phyloP scores from a whole-genome alignment of 768 basidiomycete genomes.

The Rhizopogon vulgaris region DNA sequence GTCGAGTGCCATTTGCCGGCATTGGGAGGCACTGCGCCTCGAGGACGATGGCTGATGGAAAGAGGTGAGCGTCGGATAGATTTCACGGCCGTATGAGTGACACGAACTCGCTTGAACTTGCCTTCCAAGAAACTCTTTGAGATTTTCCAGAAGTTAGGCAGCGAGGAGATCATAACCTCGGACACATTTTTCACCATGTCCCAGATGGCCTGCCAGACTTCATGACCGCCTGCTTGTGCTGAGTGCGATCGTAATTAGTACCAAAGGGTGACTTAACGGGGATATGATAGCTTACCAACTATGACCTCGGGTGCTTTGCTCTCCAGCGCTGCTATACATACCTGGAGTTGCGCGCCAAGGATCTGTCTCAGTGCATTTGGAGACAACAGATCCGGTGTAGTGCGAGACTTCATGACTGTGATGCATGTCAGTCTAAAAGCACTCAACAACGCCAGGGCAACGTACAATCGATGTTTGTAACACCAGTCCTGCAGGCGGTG shows the following conservation, averaged over 20 bases:
- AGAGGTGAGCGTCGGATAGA: constrained; percentile 3
- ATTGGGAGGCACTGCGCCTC: constrained; percentile 77
- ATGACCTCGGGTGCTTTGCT: constrained; percentile 54
- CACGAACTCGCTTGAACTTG: constrained; percentile 70
- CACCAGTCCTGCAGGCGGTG: constrained; percentile 47
- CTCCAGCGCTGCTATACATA: constrained; percentile 55
- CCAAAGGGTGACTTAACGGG: background rate
- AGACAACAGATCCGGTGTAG: constrained; percentile 26
- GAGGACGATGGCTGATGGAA: constrained; percentile 34
- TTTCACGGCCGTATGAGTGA: background rate
- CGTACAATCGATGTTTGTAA: constrained; percentile 45
- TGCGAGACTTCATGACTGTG: constrained; percentile 44
- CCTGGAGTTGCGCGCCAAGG: constrained; percentile 53
- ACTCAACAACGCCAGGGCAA: constrained; percentile 2
- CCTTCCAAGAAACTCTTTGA: constrained; percentile 88
- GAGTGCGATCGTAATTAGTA: constrained; percentile 3
- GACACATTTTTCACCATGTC: constrained; percentile 83
- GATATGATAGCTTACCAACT: constrained; percentile 40
- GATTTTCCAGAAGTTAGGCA: constrained; percentile 94
- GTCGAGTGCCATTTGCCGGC: constrained; percentile 82
- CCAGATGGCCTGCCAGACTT: constrained; percentile 76
- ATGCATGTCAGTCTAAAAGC: background rate
- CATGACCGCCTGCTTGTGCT: constrained; percentile 69
- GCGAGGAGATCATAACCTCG: constrained; percentile 73
- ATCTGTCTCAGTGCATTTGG: constrained; percentile 35